phyloP scores from a whole-genome alignment of 495 filamentous ascomycete species.

The Hyaloscypha finlandica region DNA sequence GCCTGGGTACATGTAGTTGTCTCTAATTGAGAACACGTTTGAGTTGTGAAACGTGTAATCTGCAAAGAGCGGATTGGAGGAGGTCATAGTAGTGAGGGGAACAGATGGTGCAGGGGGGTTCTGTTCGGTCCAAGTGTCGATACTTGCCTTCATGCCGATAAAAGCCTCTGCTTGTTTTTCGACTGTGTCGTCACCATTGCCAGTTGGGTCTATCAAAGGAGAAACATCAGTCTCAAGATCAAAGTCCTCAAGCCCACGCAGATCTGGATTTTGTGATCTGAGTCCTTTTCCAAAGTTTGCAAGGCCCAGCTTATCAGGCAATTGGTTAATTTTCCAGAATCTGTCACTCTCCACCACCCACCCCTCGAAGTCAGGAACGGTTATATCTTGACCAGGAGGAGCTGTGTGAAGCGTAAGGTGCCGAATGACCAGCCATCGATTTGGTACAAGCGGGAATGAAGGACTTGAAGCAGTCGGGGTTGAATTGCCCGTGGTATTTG shows the following conservation, averaged over 20 bases:
- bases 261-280: too few species aligned
- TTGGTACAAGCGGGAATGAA: constrained; percentile 40
- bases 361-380: constrained; percentile 31
- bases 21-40: constrained; percentile 54
- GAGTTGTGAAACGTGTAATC: constrained; percentile 51
- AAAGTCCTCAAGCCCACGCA: too few species aligned
- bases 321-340: too few species aligned
- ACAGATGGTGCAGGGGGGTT: constrained; percentile 7
- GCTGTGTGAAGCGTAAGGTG: constrained; percentile 29
- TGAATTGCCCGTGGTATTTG: too few species aligned
- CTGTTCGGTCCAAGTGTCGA: constrained; percentile 3
- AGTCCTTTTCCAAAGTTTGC: too few species aligned
- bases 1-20: too few species aligned
- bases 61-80: constrained; percentile 50
- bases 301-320: too few species aligned
- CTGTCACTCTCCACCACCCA: constrained; percentile 56
- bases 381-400: not conserved
- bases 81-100: constrained; percentile 28
- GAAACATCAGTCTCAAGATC: constrained; percentile 53
- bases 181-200: constrained; percentile 4
- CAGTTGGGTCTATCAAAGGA: constrained; percentile 46
- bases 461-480: constrained; percentile 31
- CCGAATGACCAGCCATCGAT: constrained; percentile 47
- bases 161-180: constrained; percentile 59
- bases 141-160: constrained; percentile 42